Base-by-base conservation (phyloP, 2,329 filamentous ascomycete genomes). In the Colletotrichum theobromicola region DNA sequence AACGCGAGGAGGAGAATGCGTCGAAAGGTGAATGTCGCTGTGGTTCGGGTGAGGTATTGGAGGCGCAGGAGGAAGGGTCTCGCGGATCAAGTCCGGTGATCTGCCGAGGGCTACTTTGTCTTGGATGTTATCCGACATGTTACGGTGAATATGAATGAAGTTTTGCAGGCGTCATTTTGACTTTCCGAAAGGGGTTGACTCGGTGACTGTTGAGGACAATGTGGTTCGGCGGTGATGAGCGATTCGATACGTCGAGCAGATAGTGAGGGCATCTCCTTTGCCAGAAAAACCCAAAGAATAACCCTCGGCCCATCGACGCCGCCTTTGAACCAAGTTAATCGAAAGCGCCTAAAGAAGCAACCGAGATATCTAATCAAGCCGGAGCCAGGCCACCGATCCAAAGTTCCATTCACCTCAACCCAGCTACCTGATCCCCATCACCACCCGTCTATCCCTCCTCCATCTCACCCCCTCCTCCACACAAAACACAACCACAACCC, bases 11-110 rank as follows among this genome's bases (percentile, higher is more conserved):
- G 18, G 37, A 10, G 18, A n/a, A 3, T 10, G 0, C 5, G 2
- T 0, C 1, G 1, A n/a, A n/a, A 42, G 37, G 8, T 2, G 8
- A 6, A 10, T 42, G 18, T 2, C 1, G 6, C 18, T 10, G 18
- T 0, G 8, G 0, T 0, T 10, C n/a, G 37, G 18, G 0, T 0
- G 37, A n/a, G 8, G 2, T 5, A 42, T 10, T n/a, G 2, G 18
- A 0, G 18, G 4, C 16, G 37, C 16, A 18, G 4, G 37, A 42
- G 9, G 37, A 42, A 18, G 16, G 35, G 15, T 18, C 15, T 37
- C 35, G 35, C 6, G 1, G 34, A 15, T 1, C 15, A 1, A 15
- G 34, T 1, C 16, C 3, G n/a, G n/a, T 37, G 7, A 0, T 4
- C 15, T 2, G 2, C 35, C 2, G 0, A 1, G 15, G 35, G 12